Base-by-base conservation (phyloP, 306 rosid genomes). In the Vigna trinervia region DNA sequence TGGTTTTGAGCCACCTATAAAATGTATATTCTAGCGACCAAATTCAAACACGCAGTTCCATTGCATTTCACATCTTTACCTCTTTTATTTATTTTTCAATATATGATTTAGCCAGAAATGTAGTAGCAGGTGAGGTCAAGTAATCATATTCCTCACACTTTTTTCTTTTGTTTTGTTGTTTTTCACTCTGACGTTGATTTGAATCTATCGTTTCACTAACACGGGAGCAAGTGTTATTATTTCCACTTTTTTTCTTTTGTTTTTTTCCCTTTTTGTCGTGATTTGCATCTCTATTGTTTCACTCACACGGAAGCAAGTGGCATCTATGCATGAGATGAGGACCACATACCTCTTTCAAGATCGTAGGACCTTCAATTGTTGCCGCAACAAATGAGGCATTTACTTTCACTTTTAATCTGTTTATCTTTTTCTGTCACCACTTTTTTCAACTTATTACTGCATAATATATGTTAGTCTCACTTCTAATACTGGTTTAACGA, bases 331-430 rank as follows among this genome's bases (percentile, higher is more conserved):
- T 1, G 8, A 32, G 20, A 22, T 47, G 86, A 60, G 87, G 90
- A 80, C 88, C 88, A 71, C 82, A 71, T 22, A 80, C 63, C 69
- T 78, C 77, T 78, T 76, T 51, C 79, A 77, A 76, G 68, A 82
- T 71, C 14, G 93, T 84, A 82, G 90, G 90, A 78, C 85, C 6
- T 36, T 45, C 0, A 63, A 38, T 43, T 61, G 76, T 59, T 53
- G 69, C 12, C 46, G 11, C 28, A 76, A 56, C 79, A 64, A 73
- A 68, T 46, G 70, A 26, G 74, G 56, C 54, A 43, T 45, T 70
- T 23, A 68, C 41, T 65, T 56, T 34, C 45, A 51, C 19, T 38
- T 5, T 22, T 45, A 57, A 41, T 8, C 12, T 12, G 14, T 11
- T 11, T 45, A 3, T 45, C 48, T 36, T 36, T 36, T 36, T 36